Conservation (phyloP, 345 rosid species). For the Geranium rotundifolium region DNA sequence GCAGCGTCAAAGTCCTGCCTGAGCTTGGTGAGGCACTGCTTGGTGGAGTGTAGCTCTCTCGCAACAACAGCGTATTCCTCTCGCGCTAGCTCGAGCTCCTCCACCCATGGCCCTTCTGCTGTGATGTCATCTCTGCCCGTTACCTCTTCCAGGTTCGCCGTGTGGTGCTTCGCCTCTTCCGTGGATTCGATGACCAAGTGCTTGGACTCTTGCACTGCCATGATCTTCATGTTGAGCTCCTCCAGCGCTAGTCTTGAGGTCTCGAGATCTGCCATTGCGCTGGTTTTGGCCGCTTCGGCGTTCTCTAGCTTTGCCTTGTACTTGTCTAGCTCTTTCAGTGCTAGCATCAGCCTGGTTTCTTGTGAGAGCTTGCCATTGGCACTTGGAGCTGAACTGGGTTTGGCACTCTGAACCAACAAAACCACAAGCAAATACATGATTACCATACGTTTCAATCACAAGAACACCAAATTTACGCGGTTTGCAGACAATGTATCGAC, state of each 20-base stretch:
- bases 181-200: constrained; percentile 13
- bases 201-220: constrained; percentile 14
- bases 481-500: too few relatives aligned
- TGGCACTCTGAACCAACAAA: not conserved
- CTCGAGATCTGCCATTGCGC: constrained; percentile 11
- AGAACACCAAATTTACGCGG: too few relatives aligned
- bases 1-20: constrained; percentile 70
- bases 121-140: constrained; percentile 24
- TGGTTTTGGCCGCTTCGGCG: constrained; percentile 8
- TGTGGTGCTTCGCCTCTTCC: constrained; percentile 13
- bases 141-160: constrained; percentile 49
- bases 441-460: too few relatives aligned
- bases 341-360: constrained; percentile 18
- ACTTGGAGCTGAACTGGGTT: not conserved
- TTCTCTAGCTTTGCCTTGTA: constrained; percentile 11
- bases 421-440: not conserved
- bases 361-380: constrained; percentile 6
- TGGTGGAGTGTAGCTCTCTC: constrained; percentile 42
- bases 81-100: constrained; percentile 47
- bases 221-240: constrained; percentile 16
- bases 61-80: constrained; percentile 44
- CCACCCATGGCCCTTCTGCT: constrained; percentile 21
- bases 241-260: constrained; percentile 11
- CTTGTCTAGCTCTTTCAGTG: constrained; percentile 6
- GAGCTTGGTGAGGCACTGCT: constrained; percentile 59